Conservation (phyloP, 1,284 basidiomycete genomes). For the Singerocomus rubriflavus region DNA sequence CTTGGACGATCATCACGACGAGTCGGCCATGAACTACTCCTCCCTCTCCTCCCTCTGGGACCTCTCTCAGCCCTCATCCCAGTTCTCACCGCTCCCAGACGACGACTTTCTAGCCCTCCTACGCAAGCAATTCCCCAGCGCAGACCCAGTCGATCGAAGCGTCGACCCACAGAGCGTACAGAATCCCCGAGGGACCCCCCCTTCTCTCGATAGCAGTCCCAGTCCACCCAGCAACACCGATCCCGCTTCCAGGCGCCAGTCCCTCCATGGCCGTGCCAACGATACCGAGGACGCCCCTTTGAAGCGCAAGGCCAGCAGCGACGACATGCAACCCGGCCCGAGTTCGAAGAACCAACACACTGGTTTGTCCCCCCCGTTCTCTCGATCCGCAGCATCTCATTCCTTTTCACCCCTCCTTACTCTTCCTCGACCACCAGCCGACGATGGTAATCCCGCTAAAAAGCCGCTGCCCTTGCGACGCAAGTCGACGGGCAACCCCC, state of each 20-base stretch:
- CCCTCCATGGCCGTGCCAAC: slow-evolving; percentile 34
- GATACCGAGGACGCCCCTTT: slow-evolving; percentile 45
- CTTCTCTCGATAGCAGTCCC: slow-evolving; percentile 70
- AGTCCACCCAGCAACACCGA: slow-evolving; percentile 57
- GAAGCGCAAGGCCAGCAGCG: slow-evolving; percentile 74
- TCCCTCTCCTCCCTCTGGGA: slow-evolving; percentile 58
- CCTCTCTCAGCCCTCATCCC: slow-evolving; percentile 52
- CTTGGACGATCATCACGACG: slow-evolving; percentile 2
- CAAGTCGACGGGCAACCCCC: slow-evolving; percentile 42
- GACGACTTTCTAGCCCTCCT: slow-evolving; percentile 76
- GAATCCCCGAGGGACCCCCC: slow-evolving; percentile 41
- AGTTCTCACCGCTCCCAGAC: slow-evolving; percentile 65
- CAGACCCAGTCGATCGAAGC: slow-evolving; percentile 26
- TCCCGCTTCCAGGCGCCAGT: slow-evolving; percentile 26
- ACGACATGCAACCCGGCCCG: slow-evolving; percentile 57
- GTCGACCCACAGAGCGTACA: slow-evolving; percentile 51
- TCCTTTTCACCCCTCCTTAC: too few species aligned
- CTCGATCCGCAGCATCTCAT: slow-evolving; percentile 3
- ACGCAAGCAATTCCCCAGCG: slow-evolving; percentile 62
- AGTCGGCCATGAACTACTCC: slow-evolving; percentile 26
- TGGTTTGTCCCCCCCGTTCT: slow-evolving; percentile 37
- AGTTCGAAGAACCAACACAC: slow-evolving; percentile 65
- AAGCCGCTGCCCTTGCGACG: slow-evolving; percentile 36
- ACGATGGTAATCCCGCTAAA: slow-evolving; percentile 24
- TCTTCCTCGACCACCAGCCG: too few species aligned